Conservation (phyloP, 495 filamentous ascomycete genomes). For the Thermothielavioides terrestris region DNA sequence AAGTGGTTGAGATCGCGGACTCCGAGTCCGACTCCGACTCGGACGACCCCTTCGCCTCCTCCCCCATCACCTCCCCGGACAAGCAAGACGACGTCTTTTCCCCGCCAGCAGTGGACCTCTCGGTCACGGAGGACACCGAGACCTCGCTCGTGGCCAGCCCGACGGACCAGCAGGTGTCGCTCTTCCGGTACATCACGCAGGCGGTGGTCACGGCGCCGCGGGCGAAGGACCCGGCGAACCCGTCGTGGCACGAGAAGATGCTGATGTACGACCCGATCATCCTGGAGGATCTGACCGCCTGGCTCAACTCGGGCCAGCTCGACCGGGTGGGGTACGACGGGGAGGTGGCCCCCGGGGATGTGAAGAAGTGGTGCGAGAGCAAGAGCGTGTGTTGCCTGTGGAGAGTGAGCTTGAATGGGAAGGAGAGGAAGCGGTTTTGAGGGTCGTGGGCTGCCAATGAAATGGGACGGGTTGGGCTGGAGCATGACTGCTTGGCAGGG, state of each 20-base stretch:
- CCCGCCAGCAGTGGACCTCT: constrained; percentile 17
- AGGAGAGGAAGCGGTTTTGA: constrained; percentile 42
- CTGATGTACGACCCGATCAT: constrained; percentile 89
- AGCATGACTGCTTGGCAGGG: neutral
- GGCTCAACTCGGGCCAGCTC: constrained; percentile 70
- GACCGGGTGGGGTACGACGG: constrained; percentile 52
- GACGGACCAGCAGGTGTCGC: constrained; percentile 29
- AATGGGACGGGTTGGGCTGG: neutral
- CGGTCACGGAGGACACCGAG: constrained; percentile 34
- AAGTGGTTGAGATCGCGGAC: constrained; percentile 53
- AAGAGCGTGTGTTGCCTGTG: constrained; percentile 68
- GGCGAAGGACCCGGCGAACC: constrained; percentile 40
- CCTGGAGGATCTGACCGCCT: constrained; percentile 74
- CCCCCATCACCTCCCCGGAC: constrained; percentile 27
- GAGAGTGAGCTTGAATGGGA: constrained; percentile 38
- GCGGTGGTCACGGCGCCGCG: constrained; percentile 48
- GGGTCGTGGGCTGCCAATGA: neutral
- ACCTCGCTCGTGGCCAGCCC: constrained; percentile 29
- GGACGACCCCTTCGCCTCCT: constrained; percentile 22
- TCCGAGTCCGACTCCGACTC: constrained; percentile 57
- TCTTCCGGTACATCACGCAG: constrained; percentile 57
- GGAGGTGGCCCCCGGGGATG: constrained; percentile 47
- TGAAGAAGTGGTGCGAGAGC: constrained; percentile 82
- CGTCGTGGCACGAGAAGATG: constrained; percentile 83
- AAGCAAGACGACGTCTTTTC: constrained; percentile 22